A percentile compares a stretch with the other conserved stretches of the same genome.
Conservation (phyloP, 371 early-diverging fungal species). For the Batrachochytrium dendrobatidis region DNA sequence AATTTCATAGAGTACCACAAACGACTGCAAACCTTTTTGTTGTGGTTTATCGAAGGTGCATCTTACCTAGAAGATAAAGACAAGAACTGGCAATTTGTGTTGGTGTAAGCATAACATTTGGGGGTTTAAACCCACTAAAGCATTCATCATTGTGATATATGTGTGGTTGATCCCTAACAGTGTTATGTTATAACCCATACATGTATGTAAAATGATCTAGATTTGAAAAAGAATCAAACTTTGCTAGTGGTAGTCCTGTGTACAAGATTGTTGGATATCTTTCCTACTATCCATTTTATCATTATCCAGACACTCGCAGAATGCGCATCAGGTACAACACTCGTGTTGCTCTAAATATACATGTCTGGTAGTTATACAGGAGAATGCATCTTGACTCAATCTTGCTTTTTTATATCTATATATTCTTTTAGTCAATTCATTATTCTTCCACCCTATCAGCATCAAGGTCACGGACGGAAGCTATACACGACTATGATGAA, state of each 20-base stretch:
- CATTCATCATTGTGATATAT: too few species aligned
- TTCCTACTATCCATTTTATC: conserved; percentile 74
- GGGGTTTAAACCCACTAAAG: too few species aligned
- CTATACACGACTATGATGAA: not conserved
- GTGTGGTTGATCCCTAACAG: not conserved
- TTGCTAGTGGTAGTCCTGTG: conserved; percentile 10
- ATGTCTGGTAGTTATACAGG: not conserved
- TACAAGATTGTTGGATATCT: conserved; percentile 76
- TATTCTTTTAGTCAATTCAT: conserved; percentile 69
- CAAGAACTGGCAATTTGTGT: conserved; percentile 70
- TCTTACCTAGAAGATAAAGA: conserved; percentile 78
- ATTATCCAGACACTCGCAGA: conserved; percentile 68
- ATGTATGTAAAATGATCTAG: not conserved
- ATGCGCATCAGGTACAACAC: conserved; percentile 65
- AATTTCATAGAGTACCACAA: conserved; percentile 67
- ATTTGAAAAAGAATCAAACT: conserved; percentile 13
- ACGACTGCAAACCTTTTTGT: conserved; percentile 66
- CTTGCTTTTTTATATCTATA: not conserved
- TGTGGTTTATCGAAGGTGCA: conserved; percentile 88
- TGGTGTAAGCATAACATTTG: conserved; percentile 43
- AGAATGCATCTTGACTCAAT: not conserved
- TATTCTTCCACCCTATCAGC: conserved; percentile 80
- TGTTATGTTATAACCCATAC: not conserved
- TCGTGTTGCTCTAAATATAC: not conserved
- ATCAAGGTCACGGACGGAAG: conserved; percentile 74